Conservation (phyloP, 371 early-diverging fungal species). For the Nosema muscidifuracis region DNA sequence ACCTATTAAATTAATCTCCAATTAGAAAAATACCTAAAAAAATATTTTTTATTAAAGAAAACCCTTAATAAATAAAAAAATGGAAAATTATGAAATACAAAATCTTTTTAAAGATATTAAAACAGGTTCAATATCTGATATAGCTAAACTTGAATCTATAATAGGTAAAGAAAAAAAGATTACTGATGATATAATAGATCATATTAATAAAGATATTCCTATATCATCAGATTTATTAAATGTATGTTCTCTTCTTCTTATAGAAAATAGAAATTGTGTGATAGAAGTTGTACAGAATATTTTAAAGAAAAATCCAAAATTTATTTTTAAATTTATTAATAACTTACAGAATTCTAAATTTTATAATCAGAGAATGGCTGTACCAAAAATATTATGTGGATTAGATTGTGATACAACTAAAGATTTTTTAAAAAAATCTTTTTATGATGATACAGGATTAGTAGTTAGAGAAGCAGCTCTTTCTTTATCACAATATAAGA, state of each 20-base stretch:
- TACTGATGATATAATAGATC: background rate
- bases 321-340: background rate
- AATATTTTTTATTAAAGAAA: too few species aligned
- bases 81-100: too few species aligned
- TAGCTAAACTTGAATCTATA: slow-evolving; percentile 7
- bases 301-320: background rate
- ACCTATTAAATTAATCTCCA: too few species aligned
- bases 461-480: slow-evolving; percentile 8
- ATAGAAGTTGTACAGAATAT: slow-evolving; percentile 14
- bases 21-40: too few species aligned
- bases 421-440: slow-evolving; percentile 6
- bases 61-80: too few species aligned
- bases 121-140: slow-evolving; percentile 9
- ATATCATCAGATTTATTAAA: background rate
- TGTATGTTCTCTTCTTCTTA: slow-evolving; percentile 20
- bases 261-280: slow-evolving; percentile 17
- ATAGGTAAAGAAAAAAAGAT: slow-evolving; percentile 13
- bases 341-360: slow-evolving; percentile 14
- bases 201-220: background rate
- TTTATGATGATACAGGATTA: slow-evolving; percentile 8
- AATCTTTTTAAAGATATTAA: too few species aligned
- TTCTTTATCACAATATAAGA: slow-evolving; percentile 1
- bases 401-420: slow-evolving; percentile 6
- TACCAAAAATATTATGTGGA: slow-evolving; percentile 26
- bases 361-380: slow-evolving; percentile 25